Base-by-base conservation (phyloP, 2,329 filamentous ascomycete genomes). In the Emericellopsis cladophorae region DNA sequence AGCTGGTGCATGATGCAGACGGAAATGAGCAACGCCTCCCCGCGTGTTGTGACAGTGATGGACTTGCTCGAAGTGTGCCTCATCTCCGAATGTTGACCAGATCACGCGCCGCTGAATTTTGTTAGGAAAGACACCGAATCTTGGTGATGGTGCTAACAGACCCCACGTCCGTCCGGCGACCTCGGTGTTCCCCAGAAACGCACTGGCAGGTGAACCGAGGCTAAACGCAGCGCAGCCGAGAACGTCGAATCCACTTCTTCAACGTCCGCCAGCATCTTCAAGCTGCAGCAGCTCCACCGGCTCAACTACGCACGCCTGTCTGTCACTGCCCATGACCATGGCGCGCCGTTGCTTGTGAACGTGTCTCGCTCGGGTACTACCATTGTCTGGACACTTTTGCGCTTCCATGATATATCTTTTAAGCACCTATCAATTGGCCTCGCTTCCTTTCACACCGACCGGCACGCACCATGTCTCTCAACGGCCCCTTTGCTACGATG, bases 401-500 rank as follows among this genome's bases (percentile, higher is more conserved):
- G 18, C 18, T 21, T 21, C 18, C 18, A 21, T 21, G 18, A 21
- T 21, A 21, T 29, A 4, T 29, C 26, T 12, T 29, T 12, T 29
- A 29, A 12, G 3, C 26, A 29, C 26, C 12, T 12, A 12, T 3
- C 26, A 16, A 12, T 11, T 31, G 11, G 31, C 37, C 26, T 14
- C 37, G 11, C 32, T 32, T n/a, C 18, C 26, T 32, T 33, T 22
- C 21, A 26, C 37, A 32, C 8, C 31, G 10, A 15, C 8, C 37
- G 26, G 14, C 37, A n/a, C 12, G 11, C 24, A 40, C 32, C 37
- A 60, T 67, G 43, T 61, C 64, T 46, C 55, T 61, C 52, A 60
- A 60, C 51, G 61, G 63, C 40, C 63, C 62, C 51, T 60, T 61
- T 48, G 56, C 61, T 46, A 61, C 64, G 33, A 49, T 66, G 51